Conservation (phyloP, 331 rosid genomes). For the Acacia concinna region DNA sequence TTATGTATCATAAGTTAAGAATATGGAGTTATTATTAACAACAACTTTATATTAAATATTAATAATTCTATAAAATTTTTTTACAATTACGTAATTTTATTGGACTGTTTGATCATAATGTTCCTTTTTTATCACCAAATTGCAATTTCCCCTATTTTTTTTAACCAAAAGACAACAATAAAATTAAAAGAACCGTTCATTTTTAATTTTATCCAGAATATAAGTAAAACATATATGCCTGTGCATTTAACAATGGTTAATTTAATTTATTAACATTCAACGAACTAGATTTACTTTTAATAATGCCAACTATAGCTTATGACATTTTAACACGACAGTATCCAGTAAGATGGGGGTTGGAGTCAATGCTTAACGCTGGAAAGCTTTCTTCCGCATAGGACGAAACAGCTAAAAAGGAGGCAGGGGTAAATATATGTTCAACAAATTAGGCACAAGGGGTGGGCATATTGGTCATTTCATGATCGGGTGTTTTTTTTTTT, state of each 20-base stretch:
- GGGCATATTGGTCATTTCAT: conserved; percentile 47
- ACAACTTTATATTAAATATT: no score
- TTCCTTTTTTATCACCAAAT: no score
- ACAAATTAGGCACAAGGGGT: conserved; percentile 9
- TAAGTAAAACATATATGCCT: no score
- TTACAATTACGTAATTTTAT: no score
- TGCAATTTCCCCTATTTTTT: no score
- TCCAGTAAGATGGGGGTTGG: not conserved
- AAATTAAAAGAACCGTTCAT: no score
- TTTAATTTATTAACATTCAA: not conserved
- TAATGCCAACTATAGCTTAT: not conserved
- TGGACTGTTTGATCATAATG: no score
- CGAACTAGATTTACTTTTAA: not conserved
- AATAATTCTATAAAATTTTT: no score
- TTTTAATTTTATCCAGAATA: not conserved
- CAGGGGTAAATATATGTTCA: not conserved
- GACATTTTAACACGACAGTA: not conserved
- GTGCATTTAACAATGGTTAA: not conserved
- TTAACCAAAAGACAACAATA: no score
- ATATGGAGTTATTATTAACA: no score
- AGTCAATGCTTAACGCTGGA: not conserved
- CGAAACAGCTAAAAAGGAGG: not conserved
- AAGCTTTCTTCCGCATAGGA: not conserved
- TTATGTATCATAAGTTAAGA: no score
- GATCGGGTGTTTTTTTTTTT: no score